A percentile compares a stretch with the other conserved stretches of the same genome.
Conservation (phyloP, 2,329 filamentous ascomycete species). For the Cladorrhinum sp. region DNA sequence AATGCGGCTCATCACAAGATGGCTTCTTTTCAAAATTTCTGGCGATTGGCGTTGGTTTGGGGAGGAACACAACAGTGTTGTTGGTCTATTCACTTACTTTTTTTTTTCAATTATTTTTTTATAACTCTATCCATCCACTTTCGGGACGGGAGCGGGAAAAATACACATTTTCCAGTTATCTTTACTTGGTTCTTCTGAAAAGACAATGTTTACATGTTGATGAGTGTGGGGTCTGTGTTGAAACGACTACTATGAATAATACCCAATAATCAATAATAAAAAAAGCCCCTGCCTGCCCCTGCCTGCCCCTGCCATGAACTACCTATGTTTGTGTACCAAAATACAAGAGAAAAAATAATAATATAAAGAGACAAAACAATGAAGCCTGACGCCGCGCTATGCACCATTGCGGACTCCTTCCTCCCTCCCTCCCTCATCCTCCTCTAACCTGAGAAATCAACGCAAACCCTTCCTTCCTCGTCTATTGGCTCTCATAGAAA, state of each 20-base stretch:
- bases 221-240: not conserved
- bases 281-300: not conserved
- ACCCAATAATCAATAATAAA: not conserved
- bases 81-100: too few relatives aligned
- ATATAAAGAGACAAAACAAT: slow-evolving; percentile 5
- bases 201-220: not conserved
- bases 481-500: slow-evolving; percentile 15
- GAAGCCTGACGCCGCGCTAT: slow-evolving; percentile 25
- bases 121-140: too few relatives aligned
- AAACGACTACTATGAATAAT: not conserved
- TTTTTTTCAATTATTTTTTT: not conserved
- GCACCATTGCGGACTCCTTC: slow-evolving; percentile 19
- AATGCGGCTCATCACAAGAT: not conserved
- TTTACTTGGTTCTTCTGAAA: not conserved
- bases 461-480: not conserved
- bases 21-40: too few relatives aligned
- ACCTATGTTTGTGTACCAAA: not conserved
- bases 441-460: not conserved
- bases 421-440: slow-evolving; percentile 10
- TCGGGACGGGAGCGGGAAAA: too few relatives aligned
- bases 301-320: too few relatives aligned
- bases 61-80: too few relatives aligned
- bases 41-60: not conserved
- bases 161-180: too few relatives aligned
- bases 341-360: not conserved